Base-by-base conservation (phyloP, 306 rosid genomes). In the Fagus crenata region DNA sequence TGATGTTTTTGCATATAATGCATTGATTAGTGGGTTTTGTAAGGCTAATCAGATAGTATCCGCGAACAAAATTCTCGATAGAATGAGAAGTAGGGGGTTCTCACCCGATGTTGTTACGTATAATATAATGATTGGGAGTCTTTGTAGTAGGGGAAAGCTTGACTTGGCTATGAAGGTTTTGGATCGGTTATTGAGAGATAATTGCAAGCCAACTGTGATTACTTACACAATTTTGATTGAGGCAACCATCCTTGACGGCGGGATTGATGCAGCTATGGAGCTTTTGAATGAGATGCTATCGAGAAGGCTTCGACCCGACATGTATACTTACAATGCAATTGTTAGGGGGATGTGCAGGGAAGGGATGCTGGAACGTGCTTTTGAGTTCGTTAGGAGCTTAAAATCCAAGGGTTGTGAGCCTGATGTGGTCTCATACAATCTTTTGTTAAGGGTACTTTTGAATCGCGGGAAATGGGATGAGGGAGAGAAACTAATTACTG, bases 151-250 rank as follows among this genome's bases (percentile, higher is more conserved):
- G 69, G 91, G 93, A 0, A 89, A 87, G 79, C 90, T 89, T 59
- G 87, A 70, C 4, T 79, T 77, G 70, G 91, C 93, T 35, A 28
- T 89, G 12, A 81, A 81, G 86, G 84, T 88, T 1, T 74, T 88
- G 90, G 95, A 92, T 67, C 85, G 85, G 84, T 81, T 92, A 69
- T 42, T 90, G 89, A 83, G 80, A 9, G 93, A 92, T 46, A 84
- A 86, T 8, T 94, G 97, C 78, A 81, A 75, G 64, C 97, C 97
- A 11, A 84, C 93, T 15, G 91, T 90, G 79, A 85, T 92, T 49
- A 94, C 98, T 11, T 94, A 87, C 81, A 92, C 92, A 2, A 92
- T 90, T 65, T 82, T 94, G 90, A 92, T 94, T 13, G 96, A 94
- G 70, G 95, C 96, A 17, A 94, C 88, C 8, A 90, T 94, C 58